Conservation (phyloP, 768 basidiomycete species). For the Calocybe indica region DNA sequence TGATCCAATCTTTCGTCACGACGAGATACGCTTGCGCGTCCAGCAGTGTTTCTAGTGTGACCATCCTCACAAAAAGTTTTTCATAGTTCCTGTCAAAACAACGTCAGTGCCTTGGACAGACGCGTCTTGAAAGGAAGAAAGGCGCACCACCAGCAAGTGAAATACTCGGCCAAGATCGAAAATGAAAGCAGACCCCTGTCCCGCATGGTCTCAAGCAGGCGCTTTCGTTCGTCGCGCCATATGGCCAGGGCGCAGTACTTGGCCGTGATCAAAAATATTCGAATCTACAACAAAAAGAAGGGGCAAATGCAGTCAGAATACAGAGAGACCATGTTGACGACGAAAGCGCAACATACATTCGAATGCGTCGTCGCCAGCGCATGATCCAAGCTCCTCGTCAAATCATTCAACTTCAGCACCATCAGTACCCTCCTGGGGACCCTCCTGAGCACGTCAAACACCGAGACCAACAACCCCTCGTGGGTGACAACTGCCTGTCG, state of each 20-base stretch:
- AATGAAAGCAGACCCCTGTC: slow-evolving; percentile 46
- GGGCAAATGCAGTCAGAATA: not conserved
- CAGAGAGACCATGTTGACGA: not conserved
- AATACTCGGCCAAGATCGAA: slow-evolving; percentile 40
- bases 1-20: slow-evolving; percentile 57
- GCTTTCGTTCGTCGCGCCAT: slow-evolving; percentile 63
- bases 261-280: slow-evolving; percentile 88
- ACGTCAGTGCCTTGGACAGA: slow-evolving; percentile 1
- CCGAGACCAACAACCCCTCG: slow-evolving; percentile 78
- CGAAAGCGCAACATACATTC: slow-evolving; percentile 35
- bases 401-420: slow-evolving; percentile 82
- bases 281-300: slow-evolving; percentile 36
- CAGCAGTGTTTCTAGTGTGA: slow-evolving; percentile 53
- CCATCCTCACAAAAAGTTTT: slow-evolving; percentile 42
- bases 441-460: slow-evolving; percentile 82
- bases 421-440: slow-evolving; percentile 82
- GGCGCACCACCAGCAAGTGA: slow-evolving; percentile 66
- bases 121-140: not conserved
- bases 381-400: slow-evolving; percentile 79
- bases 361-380: slow-evolving; percentile 86
- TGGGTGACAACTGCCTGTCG: slow-evolving; percentile 74
- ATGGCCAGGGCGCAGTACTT: slow-evolving; percentile 81
- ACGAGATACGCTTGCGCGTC: slow-evolving; percentile 54
- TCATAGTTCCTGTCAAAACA: slow-evolving; percentile 48
- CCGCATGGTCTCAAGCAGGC: slow-evolving; percentile 39